Evolutionary conservation across 2,329 filamentous ascomycete species (phyloP).

Genomic region (Coniochaeta sp.): DNA sequence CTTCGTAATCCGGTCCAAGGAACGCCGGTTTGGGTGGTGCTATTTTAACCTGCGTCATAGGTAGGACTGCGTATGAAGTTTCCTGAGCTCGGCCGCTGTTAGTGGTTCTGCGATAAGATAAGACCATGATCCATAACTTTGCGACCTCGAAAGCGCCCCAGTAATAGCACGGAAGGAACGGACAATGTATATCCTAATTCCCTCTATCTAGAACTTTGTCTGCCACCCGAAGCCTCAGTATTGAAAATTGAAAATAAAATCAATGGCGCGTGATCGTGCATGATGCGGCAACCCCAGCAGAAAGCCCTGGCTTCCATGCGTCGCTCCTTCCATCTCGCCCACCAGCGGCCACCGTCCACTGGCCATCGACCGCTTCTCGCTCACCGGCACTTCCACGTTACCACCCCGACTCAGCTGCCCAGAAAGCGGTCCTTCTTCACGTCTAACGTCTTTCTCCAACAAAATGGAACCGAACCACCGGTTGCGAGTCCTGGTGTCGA

Average conservation of each 20-base stretch:
- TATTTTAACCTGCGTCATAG: too few species aligned
- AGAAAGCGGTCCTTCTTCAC: constrained; percentile 59
- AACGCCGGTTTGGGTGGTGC: too few species aligned
- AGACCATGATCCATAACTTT: too few species aligned
- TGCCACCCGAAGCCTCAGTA: not conserved
- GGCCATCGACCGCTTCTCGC: constrained; percentile 1
- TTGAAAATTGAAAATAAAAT: not conserved
- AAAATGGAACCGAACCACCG: constrained; percentile 19
- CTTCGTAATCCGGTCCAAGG: too few species aligned
- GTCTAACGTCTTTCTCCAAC: constrained; percentile 49
- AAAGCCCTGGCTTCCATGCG: not conserved
- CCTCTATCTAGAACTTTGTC: not conserved
- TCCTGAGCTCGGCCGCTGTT: not conserved
- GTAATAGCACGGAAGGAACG: not conserved
- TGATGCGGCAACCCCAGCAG: not conserved
- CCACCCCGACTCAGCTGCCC: constrained; percentile 33
- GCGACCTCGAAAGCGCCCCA: too few species aligned
- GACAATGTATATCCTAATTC: not conserved
- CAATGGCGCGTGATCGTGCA: not conserved
- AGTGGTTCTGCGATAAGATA: not conserved
- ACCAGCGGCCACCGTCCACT: not conserved
- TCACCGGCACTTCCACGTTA: constrained; percentile 38
- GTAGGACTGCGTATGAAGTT: too few species aligned
- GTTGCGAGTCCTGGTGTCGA: not conserved
- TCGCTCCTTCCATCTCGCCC: not conserved